Base-by-base conservation (phyloP, 2,329 filamentous ascomycete species). In the Phyllosticta ampelicida region DNA sequence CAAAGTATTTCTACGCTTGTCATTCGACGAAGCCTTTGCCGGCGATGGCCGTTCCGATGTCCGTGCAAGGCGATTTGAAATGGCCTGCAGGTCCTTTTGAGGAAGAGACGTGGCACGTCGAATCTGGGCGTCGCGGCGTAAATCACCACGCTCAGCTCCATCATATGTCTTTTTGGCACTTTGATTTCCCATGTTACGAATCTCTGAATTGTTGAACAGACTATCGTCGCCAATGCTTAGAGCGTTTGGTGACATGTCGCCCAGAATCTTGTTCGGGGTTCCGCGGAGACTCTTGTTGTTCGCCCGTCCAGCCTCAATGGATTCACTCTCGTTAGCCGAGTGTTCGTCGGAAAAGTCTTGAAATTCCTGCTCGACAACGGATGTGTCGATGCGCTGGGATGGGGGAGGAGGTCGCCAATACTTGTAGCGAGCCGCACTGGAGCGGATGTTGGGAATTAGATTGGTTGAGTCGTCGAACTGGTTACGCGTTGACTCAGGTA, bases 271-370 rank as follows among this genome's bases (percentile, higher is more conserved):
- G 63, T 60, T 67, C 36, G 66, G 73, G 20, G 67, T 73, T 60
- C 64, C 67, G 48, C 67, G 67, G 54, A 68, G 67, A 63, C 68
- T 72, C 48, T 70, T 68, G 61, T 73, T 73, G 20, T 71, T 67
- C 29, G 78, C 82, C 57, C 83, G 75, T 51, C 79, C 81, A 29
- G 82, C 67, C 65, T 86, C 82, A 58, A 85, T 74, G 1, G 80
- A 83, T 60, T 78, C 72, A 55, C 74, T 75, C 54, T 77, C 74
- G 48, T 78, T 74, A 11, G 73, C 70, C 3, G 69, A 68, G 10
- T 67, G 58, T 48, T 67, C 67, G 58, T 71, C 70, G 18, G 77
- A 74, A 60, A 74, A 74, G 61, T 74, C 71, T 29, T 63, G 62
- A 52, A 74, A 74, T 36, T 72, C 65, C 52, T 69, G 72, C 61